Conservation (phyloP, 495 filamentous ascomycete species). For the Baudoinia panamericana region DNA sequence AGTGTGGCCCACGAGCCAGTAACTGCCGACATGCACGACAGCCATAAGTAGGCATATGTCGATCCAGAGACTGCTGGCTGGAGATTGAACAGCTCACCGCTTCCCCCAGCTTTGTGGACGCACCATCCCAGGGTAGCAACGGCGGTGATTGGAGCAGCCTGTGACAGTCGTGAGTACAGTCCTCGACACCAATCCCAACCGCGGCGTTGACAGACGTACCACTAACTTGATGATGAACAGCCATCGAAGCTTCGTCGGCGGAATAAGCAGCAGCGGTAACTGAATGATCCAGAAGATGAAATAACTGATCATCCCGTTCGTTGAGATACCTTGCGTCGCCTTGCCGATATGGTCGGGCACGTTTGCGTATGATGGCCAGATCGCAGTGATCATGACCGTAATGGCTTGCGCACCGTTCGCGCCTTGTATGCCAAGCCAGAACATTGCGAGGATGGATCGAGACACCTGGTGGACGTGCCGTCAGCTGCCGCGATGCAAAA, state of each 20-base stretch:
- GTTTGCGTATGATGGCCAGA: slow-evolving; percentile 37
- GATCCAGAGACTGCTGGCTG: slow-evolving; percentile 12
- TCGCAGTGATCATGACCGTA: slow-evolving; percentile 35
- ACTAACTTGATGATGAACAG: slow-evolving; percentile 40
- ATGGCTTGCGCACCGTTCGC: slow-evolving; percentile 27
- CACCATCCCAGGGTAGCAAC: slow-evolving; percentile 17
- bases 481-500: slow-evolving; percentile 17
- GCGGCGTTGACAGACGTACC: too few relatives aligned
- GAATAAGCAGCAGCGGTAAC: slow-evolving; percentile 37
- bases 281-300: slow-evolving; percentile 38
- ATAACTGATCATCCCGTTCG: slow-evolving; percentile 37
- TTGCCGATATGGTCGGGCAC: slow-evolving; percentile 20
- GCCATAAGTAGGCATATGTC: slow-evolving; percentile 28
- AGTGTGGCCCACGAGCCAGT: slow-evolving; percentile 26
- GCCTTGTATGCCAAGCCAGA: slow-evolving; percentile 22
- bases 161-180: too few relatives aligned
- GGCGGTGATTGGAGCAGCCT: slow-evolving; percentile 19
- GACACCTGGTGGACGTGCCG: too few relatives aligned
- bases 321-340: slow-evolving; percentile 32
- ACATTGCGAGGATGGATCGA: slow-evolving; percentile 20
- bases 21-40: slow-evolving; percentile 18
- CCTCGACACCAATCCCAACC: too few relatives aligned
- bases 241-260: slow-evolving; percentile 37
- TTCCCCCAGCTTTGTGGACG: slow-evolving; percentile 18
- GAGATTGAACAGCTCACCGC: slow-evolving; percentile 1